Percentiles rank a stretch among this genome's conserved stretches.
phyloP scores from a whole-genome alignment of 1,284 basidiomycete species.

The Sanghuangporus weigelae region DNA sequence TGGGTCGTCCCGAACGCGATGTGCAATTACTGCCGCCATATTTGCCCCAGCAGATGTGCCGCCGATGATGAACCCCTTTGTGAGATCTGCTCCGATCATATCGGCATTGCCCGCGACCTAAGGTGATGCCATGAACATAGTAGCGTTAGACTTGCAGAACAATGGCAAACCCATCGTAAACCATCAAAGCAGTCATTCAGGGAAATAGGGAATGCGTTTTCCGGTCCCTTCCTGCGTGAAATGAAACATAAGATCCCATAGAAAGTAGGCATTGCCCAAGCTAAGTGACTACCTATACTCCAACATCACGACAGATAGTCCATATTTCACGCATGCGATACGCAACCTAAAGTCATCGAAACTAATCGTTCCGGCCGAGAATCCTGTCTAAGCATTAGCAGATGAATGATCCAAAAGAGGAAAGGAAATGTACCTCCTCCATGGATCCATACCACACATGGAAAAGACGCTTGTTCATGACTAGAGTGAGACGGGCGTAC shows the following conservation, averaged over 20 bases:
- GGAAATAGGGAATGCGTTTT: not conserved
- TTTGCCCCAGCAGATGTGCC: conserved; percentile 25
- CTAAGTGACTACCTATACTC: not conserved
- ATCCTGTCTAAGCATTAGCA: not conserved
- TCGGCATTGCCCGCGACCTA: not conserved
- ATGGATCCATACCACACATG: not conserved
- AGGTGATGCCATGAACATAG: not conserved
- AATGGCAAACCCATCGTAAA: not conserved
- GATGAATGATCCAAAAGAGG: not conserved
- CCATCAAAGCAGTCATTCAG: not conserved
- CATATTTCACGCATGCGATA: not conserved
- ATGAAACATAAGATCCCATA: not conserved
- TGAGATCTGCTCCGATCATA: conserved; percentile 13
- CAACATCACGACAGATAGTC: not conserved
- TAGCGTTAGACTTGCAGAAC: not conserved
- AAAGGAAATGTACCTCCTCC: not conserved
- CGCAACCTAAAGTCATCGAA: not conserved
- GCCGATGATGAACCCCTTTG: conserved; percentile 23
- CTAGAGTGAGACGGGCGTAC: not conserved
- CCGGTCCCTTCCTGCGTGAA: not conserved
- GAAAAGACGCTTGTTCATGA: not conserved
- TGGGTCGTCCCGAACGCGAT: conserved; percentile 21
- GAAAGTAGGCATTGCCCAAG: not conserved
- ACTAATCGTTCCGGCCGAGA: not conserved
- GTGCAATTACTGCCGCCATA: conserved; percentile 20